Percentiles rank a stretch among this genome's conserved stretches.
Conservation (phyloP, 1,139 yeast genomes). For the Blastobotrys serpentis region DNA sequence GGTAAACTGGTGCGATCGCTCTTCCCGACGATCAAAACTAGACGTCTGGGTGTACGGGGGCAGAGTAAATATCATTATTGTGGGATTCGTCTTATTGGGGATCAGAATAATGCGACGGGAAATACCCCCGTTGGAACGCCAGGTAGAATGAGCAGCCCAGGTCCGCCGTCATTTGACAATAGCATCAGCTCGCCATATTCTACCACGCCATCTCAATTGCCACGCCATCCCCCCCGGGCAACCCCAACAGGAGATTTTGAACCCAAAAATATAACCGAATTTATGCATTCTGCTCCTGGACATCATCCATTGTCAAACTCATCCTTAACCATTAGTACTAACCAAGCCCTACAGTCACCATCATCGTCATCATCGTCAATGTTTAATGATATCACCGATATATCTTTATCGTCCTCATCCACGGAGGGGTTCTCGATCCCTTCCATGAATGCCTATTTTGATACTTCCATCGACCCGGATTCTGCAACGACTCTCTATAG, state of each 20-base stretch:
- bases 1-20: constrained; percentile 77
- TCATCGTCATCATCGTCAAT: constrained; percentile 14
- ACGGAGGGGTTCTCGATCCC: constrained; percentile 47
- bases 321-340: not conserved
- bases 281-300: constrained; percentile 8
- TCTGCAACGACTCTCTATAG: constrained; percentile 61
- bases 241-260: not conserved
- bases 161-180: constrained; percentile 4
- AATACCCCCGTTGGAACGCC: constrained; percentile 35
- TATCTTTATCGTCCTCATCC: constrained; percentile 25
- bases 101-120: constrained; percentile 35
- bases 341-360: constrained; percentile 1
- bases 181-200: constrained; percentile 4
- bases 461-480: constrained; percentile 49
- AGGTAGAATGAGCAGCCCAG: constrained; percentile 6
- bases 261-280: constrained; percentile 2
- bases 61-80: constrained; percentile 90
- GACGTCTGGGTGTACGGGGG: constrained; percentile 86
- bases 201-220: constrained; percentile 1
- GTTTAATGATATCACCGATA: constrained; percentile 22
- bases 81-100: constrained; percentile 68
- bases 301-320: not conserved
- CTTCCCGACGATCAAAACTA: constrained; percentile 73
- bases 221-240: not conserved
- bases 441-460: constrained; percentile 48